Percentiles rank a stretch among this genome's conserved stretches.
phyloP scores from a whole-genome alignment of 106 monocot species.

The Dendrobium chrysotoxum region DNA sequence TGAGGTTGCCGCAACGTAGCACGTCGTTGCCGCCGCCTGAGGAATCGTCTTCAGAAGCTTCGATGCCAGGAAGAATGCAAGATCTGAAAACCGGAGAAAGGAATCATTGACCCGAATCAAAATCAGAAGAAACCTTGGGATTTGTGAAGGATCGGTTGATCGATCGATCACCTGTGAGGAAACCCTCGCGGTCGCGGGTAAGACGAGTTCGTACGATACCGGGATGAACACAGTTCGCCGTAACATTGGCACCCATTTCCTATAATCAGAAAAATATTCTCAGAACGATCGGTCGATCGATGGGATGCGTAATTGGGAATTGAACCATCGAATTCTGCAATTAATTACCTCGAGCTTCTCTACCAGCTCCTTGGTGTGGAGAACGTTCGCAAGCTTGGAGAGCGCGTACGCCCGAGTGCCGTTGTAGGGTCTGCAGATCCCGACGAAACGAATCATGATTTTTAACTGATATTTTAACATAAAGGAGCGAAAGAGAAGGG shows the following conservation, averaged over 20 bases:
- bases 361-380: conserved; percentile 70
- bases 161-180: conserved; percentile 40
- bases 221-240: conserved; percentile 86
- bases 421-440: conserved; percentile 54
- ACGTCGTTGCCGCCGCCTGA: conserved; percentile 85
- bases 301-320: neutral
- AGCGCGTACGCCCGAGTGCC: conserved; percentile 76
- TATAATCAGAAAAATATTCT: conserved; percentile 10
- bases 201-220: conserved; percentile 80
- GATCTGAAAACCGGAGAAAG: conserved; percentile 27
- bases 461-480: neutral
- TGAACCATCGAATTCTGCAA: neutral
- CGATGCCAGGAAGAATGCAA: conserved; percentile 50
- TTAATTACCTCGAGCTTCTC: conserved; percentile 47
- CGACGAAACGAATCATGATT: neutral
- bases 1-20: conserved; percentile 59
- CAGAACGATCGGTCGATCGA: neutral
- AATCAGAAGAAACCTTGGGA: neutral
- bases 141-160: neutral
- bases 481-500: neutral
- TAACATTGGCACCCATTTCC: conserved; percentile 74
- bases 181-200: conserved; percentile 83
- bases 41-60: conserved; percentile 71
- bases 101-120: neutral
- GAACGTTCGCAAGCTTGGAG: conserved; percentile 93